A percentile compares a stretch with the other conserved stretches of the same genome.
Evolutionary conservation across 108 stramenopile genomes (phyloP).

Genomic region (Cylindrotheca closterium): DNA sequence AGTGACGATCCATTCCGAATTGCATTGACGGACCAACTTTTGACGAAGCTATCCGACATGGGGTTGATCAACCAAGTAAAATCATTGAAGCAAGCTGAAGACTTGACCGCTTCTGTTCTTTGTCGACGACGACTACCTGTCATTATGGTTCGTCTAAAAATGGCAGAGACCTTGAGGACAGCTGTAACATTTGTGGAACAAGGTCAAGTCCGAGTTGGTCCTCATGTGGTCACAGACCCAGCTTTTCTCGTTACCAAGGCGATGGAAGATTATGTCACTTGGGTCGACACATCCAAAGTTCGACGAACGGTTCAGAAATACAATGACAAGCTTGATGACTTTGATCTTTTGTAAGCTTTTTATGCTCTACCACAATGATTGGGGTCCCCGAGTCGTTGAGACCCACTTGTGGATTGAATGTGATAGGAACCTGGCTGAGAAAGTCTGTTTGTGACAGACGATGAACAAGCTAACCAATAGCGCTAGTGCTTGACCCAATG

Average conservation of each 20-base stretch:
- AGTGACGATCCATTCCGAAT: constrained; percentile 92
- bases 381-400: too few species aligned
- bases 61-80: constrained; percentile 88
- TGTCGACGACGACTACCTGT: constrained; percentile 96
- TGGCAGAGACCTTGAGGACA: constrained; percentile 94
- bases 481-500: too few species aligned
- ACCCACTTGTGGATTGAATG: too few species aligned
- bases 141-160: constrained; percentile 98
- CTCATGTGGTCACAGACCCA: constrained; percentile 96
- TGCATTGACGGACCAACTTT: constrained; percentile 95
- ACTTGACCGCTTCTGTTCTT: constrained; percentile 90
- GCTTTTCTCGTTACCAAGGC: constrained; percentile 92
- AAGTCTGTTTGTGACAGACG: too few species aligned
- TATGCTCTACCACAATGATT: too few species aligned
- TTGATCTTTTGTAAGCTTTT: constrained; percentile 94
- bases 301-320: constrained; percentile 92
- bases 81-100: constrained; percentile 90
- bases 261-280: constrained; percentile 99
- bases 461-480: too few species aligned
- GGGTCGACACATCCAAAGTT: constrained; percentile 97
- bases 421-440: too few species aligned
- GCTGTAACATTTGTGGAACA: constrained; percentile 95
- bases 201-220: constrained; percentile 99
- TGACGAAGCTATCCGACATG: constrained; percentile 90
- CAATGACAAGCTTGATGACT: constrained; percentile 99